A percentile compares a stretch with the other conserved stretches of the same genome.
These are phyloP conservation scores for Bacidia rubella DNA, from an alignment of 495 filamentous ascomycete genomes.

Conservation along the genomic window DNA sequence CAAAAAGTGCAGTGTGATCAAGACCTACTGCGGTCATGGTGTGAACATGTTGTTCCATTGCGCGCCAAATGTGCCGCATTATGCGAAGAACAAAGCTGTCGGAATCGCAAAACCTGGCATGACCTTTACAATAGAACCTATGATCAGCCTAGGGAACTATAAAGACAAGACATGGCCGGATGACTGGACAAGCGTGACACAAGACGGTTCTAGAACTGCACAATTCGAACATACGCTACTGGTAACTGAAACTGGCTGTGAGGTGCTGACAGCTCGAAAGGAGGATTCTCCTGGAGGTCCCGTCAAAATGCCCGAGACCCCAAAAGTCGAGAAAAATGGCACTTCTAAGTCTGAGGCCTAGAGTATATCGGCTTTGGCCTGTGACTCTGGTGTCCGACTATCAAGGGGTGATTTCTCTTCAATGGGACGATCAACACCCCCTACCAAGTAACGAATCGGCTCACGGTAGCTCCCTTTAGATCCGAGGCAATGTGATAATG, in stretches of 20 bases:
- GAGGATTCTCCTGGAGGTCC: slow-evolving; percentile 76
- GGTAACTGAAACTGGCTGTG: slow-evolving; percentile 86
- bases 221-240: slow-evolving; percentile 93
- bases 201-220: slow-evolving; percentile 67
- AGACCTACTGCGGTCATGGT: slow-evolving; percentile 82
- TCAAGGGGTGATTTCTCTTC: no score
- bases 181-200: slow-evolving; percentile 77
- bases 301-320: slow-evolving; percentile 46
- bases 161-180: slow-evolving; percentile 81
- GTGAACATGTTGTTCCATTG: slow-evolving; percentile 78
- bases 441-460: no score
- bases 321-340: slow-evolving; percentile 6
- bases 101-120: slow-evolving; percentile 76
- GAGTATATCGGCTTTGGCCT: no score
- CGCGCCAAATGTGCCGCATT: slow-evolving; percentile 76
- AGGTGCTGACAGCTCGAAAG: slow-evolving; percentile 76
- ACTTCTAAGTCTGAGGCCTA: neutral
- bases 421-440: no score
- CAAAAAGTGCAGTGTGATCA: slow-evolving; percentile 66
- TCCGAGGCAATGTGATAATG: no score
- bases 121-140: slow-evolving; percentile 90
- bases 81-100: slow-evolving; percentile 82
- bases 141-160: slow-evolving; percentile 73
- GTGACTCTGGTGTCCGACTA: no score
- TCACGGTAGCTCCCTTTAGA: no score